Evolutionary conservation across 2,329 filamentous ascomycete genomes (phyloP).

Genomic region (Plenodomus lindquistii): DNA sequence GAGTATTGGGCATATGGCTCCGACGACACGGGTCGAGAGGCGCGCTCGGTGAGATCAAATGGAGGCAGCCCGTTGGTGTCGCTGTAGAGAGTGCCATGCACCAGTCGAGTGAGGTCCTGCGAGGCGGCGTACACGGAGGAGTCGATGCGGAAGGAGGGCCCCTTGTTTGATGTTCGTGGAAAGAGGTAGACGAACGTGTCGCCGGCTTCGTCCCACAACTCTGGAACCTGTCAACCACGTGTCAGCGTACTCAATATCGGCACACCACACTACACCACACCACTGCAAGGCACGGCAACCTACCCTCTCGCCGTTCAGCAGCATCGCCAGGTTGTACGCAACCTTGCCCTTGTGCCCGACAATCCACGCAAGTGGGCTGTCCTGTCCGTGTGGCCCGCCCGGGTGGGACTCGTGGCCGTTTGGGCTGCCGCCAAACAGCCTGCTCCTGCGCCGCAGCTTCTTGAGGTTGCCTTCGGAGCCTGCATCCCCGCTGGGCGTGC

Average conservation of each 20-base stretch:
- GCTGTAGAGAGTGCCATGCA: conserved; percentile 58
- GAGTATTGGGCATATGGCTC: conserved; percentile 34
- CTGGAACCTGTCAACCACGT: conserved; percentile 50
- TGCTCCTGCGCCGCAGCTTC: conserved; percentile 43
- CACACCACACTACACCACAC: not conserved
- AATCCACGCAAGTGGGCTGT: conserved; percentile 58
- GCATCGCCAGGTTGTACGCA: conserved; percentile 57
- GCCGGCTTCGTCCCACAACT: conserved; percentile 66
- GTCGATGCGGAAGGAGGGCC: conserved; percentile 65
- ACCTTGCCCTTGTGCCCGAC: conserved; percentile 61
- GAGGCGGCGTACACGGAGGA: conserved; percentile 63
- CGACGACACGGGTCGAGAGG: conserved; percentile 24
- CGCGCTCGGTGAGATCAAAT: conserved; percentile 25
- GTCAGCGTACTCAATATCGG: conserved; percentile 14
- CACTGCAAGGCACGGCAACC: conserved; percentile 6
- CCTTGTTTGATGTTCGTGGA: conserved; percentile 58
- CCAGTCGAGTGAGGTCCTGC: conserved; percentile 57
- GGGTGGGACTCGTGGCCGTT: conserved; percentile 27
- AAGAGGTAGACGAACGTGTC: conserved; percentile 67
- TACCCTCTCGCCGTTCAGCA: conserved; percentile 58
- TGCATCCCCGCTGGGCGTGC: conserved; percentile 20
- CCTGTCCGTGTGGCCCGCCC: conserved; percentile 7
- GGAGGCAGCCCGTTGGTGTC: conserved; percentile 22
- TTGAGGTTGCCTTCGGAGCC: conserved; percentile 26
- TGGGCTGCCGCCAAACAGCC: conserved; percentile 34